Percentiles rank a stretch among this genome's conserved stretches.
These are phyloP conservation scores for Irpex rosettiformis DNA, from an alignment of 1,284 basidiomycete species.

Conservation along the genomic window DNA sequence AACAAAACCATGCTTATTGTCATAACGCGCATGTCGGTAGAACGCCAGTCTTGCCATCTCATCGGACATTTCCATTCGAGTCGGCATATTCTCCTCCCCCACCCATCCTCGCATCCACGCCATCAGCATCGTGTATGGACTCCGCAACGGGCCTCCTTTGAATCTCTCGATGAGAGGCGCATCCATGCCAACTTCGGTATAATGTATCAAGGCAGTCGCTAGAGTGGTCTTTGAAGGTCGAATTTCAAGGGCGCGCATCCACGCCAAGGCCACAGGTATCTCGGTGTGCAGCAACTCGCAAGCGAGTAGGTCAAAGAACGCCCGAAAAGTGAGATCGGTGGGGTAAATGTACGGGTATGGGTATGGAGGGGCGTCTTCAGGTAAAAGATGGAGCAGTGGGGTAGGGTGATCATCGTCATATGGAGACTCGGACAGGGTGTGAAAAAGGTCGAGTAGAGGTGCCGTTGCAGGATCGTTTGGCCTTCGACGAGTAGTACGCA, in stretches of 20 bases:
- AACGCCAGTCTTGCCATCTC: conserved; percentile 11
- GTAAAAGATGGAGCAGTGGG: conserved; percentile 3
- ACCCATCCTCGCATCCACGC: conserved; percentile 72
- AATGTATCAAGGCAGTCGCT: conserved; percentile 62
- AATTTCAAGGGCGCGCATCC: conserved; percentile 69
- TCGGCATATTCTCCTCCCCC: conserved; percentile 47
- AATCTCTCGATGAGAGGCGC: conserved; percentile 51
- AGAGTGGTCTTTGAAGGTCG: conserved; percentile 53
- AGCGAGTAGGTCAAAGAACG: conserved; percentile 66
- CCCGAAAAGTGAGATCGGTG: conserved; percentile 46
- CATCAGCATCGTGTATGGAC: conserved; percentile 48
- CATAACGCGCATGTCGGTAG: conserved; percentile 6
- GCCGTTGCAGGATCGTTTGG: conserved; percentile 23
- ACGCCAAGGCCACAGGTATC: conserved; percentile 70
- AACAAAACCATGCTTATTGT: neutral
- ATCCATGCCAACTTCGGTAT: conserved; percentile 65
- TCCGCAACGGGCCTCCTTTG: conserved; percentile 29
- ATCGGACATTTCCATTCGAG: conserved; percentile 5
- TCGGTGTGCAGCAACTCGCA: conserved; percentile 46
- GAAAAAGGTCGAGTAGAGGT: conserved; percentile 24
- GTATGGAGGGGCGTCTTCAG: conserved; percentile 7
- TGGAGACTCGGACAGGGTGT: neutral
- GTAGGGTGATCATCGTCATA: neutral
- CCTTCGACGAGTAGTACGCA: conserved; percentile 28
- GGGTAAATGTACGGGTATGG: conserved; percentile 44